These are phyloP conservation scores for Capronia americana DNA, from an alignment of 2,329 filamentous ascomycete genomes.

Conservation along the genomic window DNA sequence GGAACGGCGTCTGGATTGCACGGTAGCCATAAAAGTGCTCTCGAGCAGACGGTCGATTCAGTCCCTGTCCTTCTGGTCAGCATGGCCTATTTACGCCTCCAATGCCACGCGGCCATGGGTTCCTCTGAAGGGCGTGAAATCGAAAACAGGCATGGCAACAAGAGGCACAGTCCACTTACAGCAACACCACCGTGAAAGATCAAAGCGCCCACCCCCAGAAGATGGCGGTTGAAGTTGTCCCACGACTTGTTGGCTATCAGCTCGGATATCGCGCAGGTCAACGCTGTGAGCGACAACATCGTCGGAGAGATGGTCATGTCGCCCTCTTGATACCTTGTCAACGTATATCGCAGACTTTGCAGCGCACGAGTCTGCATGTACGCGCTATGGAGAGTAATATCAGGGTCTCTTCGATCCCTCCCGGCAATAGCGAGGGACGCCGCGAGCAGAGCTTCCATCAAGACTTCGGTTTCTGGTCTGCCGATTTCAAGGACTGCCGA, in stretches of 20 bases:
- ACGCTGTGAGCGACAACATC: slow-evolving; percentile 28
- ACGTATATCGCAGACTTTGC: slow-evolving; percentile 25
- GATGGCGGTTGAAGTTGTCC: slow-evolving; percentile 34
- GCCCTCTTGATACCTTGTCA: slow-evolving; percentile 26
- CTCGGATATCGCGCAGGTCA: slow-evolving; percentile 35
- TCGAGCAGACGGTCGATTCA: slow-evolving; percentile 11
- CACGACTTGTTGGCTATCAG: slow-evolving; percentile 31
- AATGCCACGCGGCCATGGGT: background rate
- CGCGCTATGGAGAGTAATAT: slow-evolving; percentile 25
- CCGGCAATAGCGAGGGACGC: slow-evolving; percentile 31
- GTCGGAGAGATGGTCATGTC: slow-evolving; percentile 25
- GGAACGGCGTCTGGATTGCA: slow-evolving; percentile 31
- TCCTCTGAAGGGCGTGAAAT: background rate
- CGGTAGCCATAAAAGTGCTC: slow-evolving; percentile 34
- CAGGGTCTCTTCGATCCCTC: slow-evolving; percentile 25
- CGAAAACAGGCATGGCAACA: background rate
- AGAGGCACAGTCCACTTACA: slow-evolving; percentile 8
- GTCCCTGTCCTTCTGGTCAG: slow-evolving; percentile 13
- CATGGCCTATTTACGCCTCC: background rate
- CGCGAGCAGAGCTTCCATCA: slow-evolving; percentile 30
- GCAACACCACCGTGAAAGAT: slow-evolving; percentile 26
- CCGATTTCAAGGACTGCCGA: slow-evolving; percentile 22
- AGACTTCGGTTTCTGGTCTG: slow-evolving; percentile 25
- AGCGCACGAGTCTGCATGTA: slow-evolving; percentile 31
- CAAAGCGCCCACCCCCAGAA: slow-evolving; percentile 30